phyloP scores from a whole-genome alignment of 2,329 filamentous ascomycete species.

The Tolypocladium amazonense region DNA sequence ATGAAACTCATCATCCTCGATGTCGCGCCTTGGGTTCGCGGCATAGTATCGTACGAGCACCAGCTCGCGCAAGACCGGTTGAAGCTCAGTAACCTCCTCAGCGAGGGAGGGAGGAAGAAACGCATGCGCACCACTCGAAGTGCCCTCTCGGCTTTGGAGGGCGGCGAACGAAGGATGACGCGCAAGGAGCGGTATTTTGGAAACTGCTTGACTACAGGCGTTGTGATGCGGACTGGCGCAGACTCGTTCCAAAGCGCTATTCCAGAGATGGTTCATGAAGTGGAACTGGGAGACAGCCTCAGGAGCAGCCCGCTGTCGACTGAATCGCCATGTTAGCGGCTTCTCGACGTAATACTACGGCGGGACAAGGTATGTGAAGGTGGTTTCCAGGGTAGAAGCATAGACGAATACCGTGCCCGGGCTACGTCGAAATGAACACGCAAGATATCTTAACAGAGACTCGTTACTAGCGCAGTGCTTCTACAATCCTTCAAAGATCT shows the following conservation, averaged over 20 bases:
- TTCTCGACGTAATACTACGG: neutral
- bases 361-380: neutral
- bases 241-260: constrained; percentile 14
- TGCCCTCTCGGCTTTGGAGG: constrained; percentile 67
- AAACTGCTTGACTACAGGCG: constrained; percentile 43
- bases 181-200: constrained; percentile 65
- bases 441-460: neutral
- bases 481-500: neutral
- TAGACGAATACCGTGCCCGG: neutral
- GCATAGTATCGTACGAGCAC: constrained; percentile 69
- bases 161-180: constrained; percentile 55
- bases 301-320: constrained; percentile 3
- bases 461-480: neutral
- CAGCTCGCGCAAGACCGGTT: constrained; percentile 58
- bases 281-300: constrained; percentile 2
- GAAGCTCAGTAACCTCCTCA: constrained; percentile 50
- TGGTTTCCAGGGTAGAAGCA: neutral
- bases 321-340: constrained; percentile 1
- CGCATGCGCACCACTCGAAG: constrained; percentile 61
- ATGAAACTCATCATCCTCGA: constrained; percentile 59
- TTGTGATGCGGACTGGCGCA: constrained; percentile 56
- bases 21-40: constrained; percentile 80
- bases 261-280: constrained; percentile 8
- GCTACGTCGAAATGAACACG: neutral
- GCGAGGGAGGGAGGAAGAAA: constrained; percentile 40